Evolutionary conservation across 2,329 filamentous ascomycete species (phyloP), one percentile per base, ranked within the genome.

Genomic region (Thermomyces lanuginosus): DNA sequence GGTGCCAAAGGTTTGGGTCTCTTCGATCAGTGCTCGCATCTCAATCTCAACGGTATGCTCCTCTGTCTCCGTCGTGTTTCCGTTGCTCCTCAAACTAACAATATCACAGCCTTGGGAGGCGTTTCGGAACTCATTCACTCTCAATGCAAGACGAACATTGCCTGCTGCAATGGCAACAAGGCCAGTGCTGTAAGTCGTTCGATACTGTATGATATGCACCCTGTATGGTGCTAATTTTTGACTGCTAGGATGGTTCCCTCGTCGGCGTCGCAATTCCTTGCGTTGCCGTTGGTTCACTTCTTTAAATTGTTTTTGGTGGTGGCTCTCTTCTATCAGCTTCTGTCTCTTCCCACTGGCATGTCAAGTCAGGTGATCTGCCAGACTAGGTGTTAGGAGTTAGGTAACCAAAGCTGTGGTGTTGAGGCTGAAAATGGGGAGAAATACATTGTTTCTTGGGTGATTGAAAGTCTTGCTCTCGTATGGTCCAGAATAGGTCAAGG

Each of bases 11-110:
- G 49, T 34, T 35, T 54, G 15, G 49, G 46, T 43, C 43, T 56
- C 35, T 54, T 55, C 40, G 40, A 54, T 36, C 43, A 53, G 45
- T 56, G 53, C 51, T 51, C 49, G 42, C 52, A 53, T 44, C 43
- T 56, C 21, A 37, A 42, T 21, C 16, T 52, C 27, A 33, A 41
- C 29, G 23, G 51, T 54, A 42, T 27, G 49, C 32, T 16, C 9
- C 13, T 8, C 9, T n/a, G 13, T 13, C 6, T 14, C 13, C 9
- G 3, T 16, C 6, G n/a, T 6, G 1, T 5, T 16, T 25, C 4
- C 18, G 10, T 12, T 2, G 8, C 20, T 20, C n/a, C 16, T n/a
- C n/a, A n/a, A n/a, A 13, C 32, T 35, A 26, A 40, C 22, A 14
- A 23, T 4, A 31, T 13, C 10, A 10, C 26, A 44, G 37, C 45